Evolutionary conservation across 2,329 filamentous ascomycete genomes (phyloP).

Genomic region (Lachnellula willkommii): DNA sequence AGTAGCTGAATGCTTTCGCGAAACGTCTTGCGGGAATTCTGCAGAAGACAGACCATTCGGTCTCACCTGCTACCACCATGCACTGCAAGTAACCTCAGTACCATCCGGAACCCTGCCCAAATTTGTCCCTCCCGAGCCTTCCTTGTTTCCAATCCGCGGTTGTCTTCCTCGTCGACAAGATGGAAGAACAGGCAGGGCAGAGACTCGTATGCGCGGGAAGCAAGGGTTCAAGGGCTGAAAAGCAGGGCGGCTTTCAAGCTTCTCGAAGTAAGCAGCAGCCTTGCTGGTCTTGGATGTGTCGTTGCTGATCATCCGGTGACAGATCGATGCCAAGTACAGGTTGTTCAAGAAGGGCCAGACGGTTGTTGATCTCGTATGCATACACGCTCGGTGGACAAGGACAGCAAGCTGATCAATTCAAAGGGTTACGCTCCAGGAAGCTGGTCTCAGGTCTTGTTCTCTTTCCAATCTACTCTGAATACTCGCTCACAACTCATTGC

Average conservation of each 20-base stretch:
- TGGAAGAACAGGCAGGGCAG: conserved; percentile 77
- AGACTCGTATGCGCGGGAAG: conserved; percentile 69
- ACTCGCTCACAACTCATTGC: conserved; percentile 9
- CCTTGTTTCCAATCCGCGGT: neutral
- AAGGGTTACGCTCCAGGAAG: conserved; percentile 72
- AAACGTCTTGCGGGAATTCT: conserved; percentile 16
- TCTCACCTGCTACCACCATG: neutral
- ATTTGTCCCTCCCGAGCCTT: neutral
- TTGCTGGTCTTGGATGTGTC: neutral
- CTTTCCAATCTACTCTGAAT: neutral
- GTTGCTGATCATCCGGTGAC: conserved; percentile 6
- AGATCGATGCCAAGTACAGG: conserved; percentile 78
- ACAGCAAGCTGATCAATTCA: conserved; percentile 6
- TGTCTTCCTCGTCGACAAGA: conserved; percentile 57
- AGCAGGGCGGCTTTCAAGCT: conserved; percentile 93
- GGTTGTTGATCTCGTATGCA: conserved; percentile 75
- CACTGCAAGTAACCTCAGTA: neutral
- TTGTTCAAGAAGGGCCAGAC: conserved; percentile 78
- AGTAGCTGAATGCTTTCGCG: conserved; percentile 25
- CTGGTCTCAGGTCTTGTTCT: conserved; percentile 57
- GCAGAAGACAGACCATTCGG: conserved; percentile 4
- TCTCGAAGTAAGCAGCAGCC: conserved; percentile 56
- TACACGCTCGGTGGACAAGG: neutral
- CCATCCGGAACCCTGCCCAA: neutral
- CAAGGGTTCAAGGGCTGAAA: conserved; percentile 74